A percentile compares a stretch with the other conserved stretches of the same genome.
phyloP scores from a whole-genome alignment of 1,284 basidiomycete species.

The Fistulina hepatica region DNA sequence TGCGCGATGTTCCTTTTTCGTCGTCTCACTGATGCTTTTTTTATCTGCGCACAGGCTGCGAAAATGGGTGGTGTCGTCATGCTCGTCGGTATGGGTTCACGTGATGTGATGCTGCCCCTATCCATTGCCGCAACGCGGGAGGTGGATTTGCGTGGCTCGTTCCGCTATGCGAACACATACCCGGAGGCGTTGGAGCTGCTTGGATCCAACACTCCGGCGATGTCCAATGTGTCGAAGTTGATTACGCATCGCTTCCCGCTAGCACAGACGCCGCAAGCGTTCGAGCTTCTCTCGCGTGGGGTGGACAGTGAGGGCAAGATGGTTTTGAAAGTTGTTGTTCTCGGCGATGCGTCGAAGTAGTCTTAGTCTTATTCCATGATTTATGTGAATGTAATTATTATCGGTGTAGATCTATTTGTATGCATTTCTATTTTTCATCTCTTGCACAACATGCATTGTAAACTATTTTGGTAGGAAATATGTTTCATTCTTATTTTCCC shows the following conservation, averaged over 20 bases:
- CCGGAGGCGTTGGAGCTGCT: constrained; percentile 75
- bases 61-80: constrained; percentile 79
- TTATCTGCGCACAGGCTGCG: constrained; percentile 52
- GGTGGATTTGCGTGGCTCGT: constrained; percentile 89
- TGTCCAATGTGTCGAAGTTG: constrained; percentile 59
- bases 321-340: constrained; percentile 83
- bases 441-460: no score
- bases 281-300: constrained; percentile 69
- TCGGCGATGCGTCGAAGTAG: no score
- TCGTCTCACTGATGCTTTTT: constrained; percentile 3
- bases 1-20: constrained; percentile 8
- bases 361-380: no score
- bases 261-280: constrained; percentile 57
- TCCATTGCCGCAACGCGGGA: constrained; percentile 78
- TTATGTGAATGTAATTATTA: no score
- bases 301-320: constrained; percentile 67
- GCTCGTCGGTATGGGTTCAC: constrained; percentile 92
- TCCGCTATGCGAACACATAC: constrained; percentile 85
- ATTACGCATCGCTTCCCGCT: constrained; percentile 75
- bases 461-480: no score
- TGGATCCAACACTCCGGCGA: constrained; percentile 48
- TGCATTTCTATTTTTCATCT: no score
- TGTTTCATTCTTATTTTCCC: no score
- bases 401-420: no score
- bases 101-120: constrained; percentile 74